Conservation (phyloP, 2,329 filamentous ascomycete species). For the Hymenoscyphus infarciens region DNA sequence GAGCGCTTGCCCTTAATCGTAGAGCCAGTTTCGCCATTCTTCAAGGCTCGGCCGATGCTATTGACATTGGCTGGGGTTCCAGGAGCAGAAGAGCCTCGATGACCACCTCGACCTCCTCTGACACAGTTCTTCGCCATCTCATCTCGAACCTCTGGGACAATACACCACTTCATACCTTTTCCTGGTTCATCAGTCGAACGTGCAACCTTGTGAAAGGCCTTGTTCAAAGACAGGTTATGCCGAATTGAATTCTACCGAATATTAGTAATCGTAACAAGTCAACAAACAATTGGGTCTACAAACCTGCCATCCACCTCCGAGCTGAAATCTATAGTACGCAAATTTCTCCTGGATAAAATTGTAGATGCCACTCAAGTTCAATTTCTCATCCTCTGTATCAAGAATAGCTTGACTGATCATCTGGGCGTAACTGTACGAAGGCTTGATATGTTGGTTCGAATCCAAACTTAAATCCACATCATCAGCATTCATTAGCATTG, state of each 20-base stretch:
- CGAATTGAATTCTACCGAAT: slow-evolving; percentile 78
- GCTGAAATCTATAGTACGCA: slow-evolving; percentile 82
- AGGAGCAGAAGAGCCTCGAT: slow-evolving; percentile 65
- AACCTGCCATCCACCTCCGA: slow-evolving; percentile 82
- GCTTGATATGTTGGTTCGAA: slow-evolving; percentile 85
- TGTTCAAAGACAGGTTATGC: slow-evolving; percentile 93
- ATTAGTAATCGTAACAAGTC: slow-evolving; percentile 27
- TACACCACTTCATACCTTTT: slow-evolving; percentile 99
- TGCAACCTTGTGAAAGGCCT: slow-evolving; percentile 89
- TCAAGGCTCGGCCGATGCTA: slow-evolving; percentile 57
- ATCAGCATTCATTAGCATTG: slow-evolving; percentile 45
- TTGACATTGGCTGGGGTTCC: slow-evolving; percentile 59
- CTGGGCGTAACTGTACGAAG: slow-evolving; percentile 92
- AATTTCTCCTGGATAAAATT: slow-evolving; percentile 88
- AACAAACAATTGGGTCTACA: slow-evolving; percentile 34
- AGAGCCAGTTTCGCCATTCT: slow-evolving; percentile 51
- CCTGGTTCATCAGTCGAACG: slow-evolving; percentile 91
- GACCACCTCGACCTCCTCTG: slow-evolving; percentile 58
- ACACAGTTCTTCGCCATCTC: slow-evolving; percentile 66
- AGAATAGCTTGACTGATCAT: slow-evolving; percentile 96
- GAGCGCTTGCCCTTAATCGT: slow-evolving; percentile 56
- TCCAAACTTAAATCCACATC: slow-evolving; percentile 78
- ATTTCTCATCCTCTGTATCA: slow-evolving; percentile 78
- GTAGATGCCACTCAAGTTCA: slow-evolving; percentile 91
- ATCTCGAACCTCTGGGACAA: slow-evolving; percentile 76